Base-by-base conservation (phyloP, 495 filamentous ascomycete species). In the Neurospora africana region DNA sequence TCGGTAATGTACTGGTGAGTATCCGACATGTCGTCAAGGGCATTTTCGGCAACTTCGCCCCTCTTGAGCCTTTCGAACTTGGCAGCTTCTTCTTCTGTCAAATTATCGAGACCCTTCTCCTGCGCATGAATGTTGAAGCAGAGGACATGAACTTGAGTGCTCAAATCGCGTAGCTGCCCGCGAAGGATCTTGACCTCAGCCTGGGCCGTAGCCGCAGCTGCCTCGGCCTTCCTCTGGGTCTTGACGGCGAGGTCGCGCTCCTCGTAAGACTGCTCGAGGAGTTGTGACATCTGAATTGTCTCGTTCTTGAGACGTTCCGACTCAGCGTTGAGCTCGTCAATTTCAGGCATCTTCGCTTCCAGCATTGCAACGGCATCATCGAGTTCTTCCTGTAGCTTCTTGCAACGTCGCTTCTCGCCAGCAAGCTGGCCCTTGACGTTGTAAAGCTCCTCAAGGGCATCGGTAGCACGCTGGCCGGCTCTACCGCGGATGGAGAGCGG, bases 161-260 rank as follows among this genome's bases (percentile, higher is more conserved):
- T 93, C 23, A 97, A 86, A 82, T 98, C 95, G 35, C 95, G 89
- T n/a, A 98, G 84, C 78, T 98, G 87, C 73, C 95, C 91, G 37
- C 91, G 91, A 15, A 97, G 84, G 70, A 98, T 89, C 69, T 91
- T 90, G 36, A 87, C 86, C 80, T 98, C 94, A 19, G 88, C 89
- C 47, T 88, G 84, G 8, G 90, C 85, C 11, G 90, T 91, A 70
- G 90, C 84, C 35, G 92, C 88, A 72, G 91, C 85, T 68, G 86
- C 88, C 78, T 94, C 91, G 75, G 89, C 90, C 76, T 91, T 96
- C 69, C 92, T 85, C 7, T 89, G 84, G 38, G 86, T 83, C 77
- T 89, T 90, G 75, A 85, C 86, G 15, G 87, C 83, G 7, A 78
- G 76, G 74, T 90, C 88, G 35, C 85, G 82, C 72, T 90, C 88